Evolutionary conservation across 2,329 filamentous ascomycete genomes (phyloP), one percentile per base, ranked within the genome.

Genomic region (Talaromyces sp.): DNA sequence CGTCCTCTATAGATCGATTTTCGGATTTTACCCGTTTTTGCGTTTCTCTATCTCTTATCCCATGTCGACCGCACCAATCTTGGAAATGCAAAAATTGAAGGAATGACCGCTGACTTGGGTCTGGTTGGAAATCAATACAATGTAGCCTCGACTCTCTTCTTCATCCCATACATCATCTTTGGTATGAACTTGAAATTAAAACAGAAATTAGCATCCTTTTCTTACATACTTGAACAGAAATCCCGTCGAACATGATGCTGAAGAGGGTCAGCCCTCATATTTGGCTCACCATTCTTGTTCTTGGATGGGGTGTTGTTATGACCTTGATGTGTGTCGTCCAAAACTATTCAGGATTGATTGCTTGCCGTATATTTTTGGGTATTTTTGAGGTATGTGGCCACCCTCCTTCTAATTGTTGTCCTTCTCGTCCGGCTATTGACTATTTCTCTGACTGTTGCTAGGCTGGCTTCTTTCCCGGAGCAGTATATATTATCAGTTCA

Each of bases 311-410:
- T 0, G 73, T 80, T 60, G 81, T 84, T 0, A 80, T 81, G 50
- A 84, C 83, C 0, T 71, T 84, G 56, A 84, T 83, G 75, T 83
- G 83, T 7, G 71, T 84, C 2, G 80, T 79, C 1, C 75, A 82
- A 57, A 80, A 79, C 64, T 80, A 81, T 60, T 70, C 74, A 3
- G 82, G 82, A 0, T 77, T 85, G 39, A 74, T 84, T 35, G 75
- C 75, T 2, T 75, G 80, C 8, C 78, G 83, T 3, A 77, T 84
- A 62, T 83, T 85, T 70, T 77, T 76, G 45, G 81, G 79, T 49
- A 6, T 27, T 66, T 79, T 41, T 67, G 75, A 47, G 72, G 72
- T 74, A 70, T 47, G 1, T 59, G 6, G 7, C 50, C 22, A 5
- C 43, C 5, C 2, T n/a, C 3, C 9, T n/a, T 22, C 1, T n/a